phyloP scores from a whole-genome alignment of 2,329 filamentous ascomycete species.

The Calonectria pteridis region DNA sequence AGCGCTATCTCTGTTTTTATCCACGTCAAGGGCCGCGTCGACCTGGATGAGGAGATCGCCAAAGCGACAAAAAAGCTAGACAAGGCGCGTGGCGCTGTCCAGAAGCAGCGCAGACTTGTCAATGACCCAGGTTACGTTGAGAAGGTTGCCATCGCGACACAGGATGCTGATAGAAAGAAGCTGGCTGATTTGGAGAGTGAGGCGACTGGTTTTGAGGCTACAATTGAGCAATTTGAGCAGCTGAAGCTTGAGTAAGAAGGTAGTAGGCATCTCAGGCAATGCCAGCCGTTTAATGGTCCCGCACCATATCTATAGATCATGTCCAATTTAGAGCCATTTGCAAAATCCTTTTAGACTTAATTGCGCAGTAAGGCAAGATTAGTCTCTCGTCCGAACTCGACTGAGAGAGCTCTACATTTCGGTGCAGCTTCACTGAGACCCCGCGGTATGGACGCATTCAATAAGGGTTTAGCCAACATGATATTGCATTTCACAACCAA shows the following conservation, averaged over 20 bases:
- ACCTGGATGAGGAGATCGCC: constrained; percentile 84
- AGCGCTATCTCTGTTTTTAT: constrained; percentile 82
- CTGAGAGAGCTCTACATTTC: no score
- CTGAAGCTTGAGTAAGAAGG: constrained; percentile 70
- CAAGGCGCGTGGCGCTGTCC: constrained; percentile 74
- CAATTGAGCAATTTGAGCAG: constrained; percentile 87
- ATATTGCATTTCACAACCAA: no score
- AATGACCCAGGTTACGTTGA: constrained; percentile 76
- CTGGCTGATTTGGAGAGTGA: constrained; percentile 82
- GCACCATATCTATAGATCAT: no score
- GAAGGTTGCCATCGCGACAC: constrained; percentile 80
- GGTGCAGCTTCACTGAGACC: no score
- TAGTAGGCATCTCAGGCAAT: background rate
- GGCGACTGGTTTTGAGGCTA: constrained; percentile 80
- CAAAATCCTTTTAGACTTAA: no score
- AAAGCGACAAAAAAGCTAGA: constrained; percentile 84
- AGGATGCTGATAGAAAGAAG: constrained; percentile 77
- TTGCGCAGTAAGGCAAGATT: no score
- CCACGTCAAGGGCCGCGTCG: constrained; percentile 84
- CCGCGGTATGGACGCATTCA: no score
- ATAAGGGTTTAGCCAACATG: no score
- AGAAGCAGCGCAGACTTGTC: constrained; percentile 83
- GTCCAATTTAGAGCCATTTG: no score
- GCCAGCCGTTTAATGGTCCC: no score
- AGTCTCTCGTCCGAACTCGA: no score